These are phyloP conservation scores for Elsinoe fawcettii DNA, from an alignment of 2,329 filamentous ascomycete species.

Conservation along the genomic window DNA sequence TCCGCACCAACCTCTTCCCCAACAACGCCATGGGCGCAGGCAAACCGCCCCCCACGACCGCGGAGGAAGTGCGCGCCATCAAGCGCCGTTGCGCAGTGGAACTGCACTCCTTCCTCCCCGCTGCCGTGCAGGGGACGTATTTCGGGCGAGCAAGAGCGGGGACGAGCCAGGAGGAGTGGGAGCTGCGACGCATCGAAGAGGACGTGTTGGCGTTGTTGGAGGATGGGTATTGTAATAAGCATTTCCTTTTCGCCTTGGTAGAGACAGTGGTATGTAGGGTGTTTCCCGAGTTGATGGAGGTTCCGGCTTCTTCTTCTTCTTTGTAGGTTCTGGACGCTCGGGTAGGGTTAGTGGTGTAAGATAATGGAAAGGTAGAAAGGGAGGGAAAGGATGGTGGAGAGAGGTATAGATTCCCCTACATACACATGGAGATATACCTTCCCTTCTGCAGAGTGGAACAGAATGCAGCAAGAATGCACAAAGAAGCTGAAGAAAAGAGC, in stretches of 20 bases:
- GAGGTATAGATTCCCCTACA: constrained; percentile 2
- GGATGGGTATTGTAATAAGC: constrained; percentile 86
- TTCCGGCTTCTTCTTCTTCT: no score
- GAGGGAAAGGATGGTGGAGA: constrained; percentile 48
- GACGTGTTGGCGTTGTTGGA: constrained; percentile 64
- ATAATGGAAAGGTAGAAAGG: neutral
- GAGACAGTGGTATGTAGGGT: constrained; percentile 75
- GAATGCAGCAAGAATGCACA: neutral
- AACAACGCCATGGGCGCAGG: constrained; percentile 67
- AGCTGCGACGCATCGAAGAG: constrained; percentile 32
- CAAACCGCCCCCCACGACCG: constrained; percentile 52
- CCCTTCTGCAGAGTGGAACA: no score
- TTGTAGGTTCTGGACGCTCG: no score
- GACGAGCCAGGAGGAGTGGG: constrained; percentile 37
- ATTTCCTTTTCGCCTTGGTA: constrained; percentile 73
- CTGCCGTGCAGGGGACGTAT: constrained; percentile 37
- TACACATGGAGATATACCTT: no score
- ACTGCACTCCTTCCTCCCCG: constrained; percentile 42
- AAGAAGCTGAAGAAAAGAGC: neutral
- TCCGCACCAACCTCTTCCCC: constrained; percentile 76
- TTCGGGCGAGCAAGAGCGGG: constrained; percentile 30
- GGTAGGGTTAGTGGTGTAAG: neutral
- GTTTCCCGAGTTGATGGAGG: constrained; percentile 65
- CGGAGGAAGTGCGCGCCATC: constrained; percentile 54
- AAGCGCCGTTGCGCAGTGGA: constrained; percentile 59